Percentiles rank a stretch among this genome's conserved stretches.
Evolutionary conservation across 164 flowering plant genomes (phyloP).

Genomic region (Vitis cinerea): DNA sequence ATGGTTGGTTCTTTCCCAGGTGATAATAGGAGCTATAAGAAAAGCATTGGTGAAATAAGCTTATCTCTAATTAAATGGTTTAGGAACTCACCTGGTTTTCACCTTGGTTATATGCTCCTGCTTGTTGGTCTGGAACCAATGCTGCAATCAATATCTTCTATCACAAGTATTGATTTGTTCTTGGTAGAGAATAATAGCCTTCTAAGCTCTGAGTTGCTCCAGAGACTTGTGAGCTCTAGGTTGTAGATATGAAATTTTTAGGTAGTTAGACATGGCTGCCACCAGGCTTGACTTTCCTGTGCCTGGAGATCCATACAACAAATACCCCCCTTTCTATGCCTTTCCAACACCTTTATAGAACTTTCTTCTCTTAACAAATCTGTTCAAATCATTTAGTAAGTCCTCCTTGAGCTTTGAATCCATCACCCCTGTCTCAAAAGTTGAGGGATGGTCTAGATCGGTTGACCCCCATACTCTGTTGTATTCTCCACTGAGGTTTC

Average conservation of each 20-base stretch:
- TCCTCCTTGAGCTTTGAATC: conserved; percentile 20
- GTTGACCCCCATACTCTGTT: conserved; percentile 1
- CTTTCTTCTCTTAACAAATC: no score
- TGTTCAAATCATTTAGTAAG: no score
- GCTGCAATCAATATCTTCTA: conserved; percentile 31
- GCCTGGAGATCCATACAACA: conserved; percentile 9
- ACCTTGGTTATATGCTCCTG: background rate
- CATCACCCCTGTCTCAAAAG: conserved; percentile 35
- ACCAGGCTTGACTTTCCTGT: conserved; percentile 35
- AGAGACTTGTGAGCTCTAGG: background rate
- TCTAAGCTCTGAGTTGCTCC: conserved; percentile 8
- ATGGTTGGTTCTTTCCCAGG: no score
- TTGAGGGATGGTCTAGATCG: conserved; percentile 26
- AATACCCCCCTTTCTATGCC: no score
- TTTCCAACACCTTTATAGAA: no score
- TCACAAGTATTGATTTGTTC: conserved; percentile 25
- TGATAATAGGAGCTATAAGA: no score
- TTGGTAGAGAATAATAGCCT: conserved; percentile 6
- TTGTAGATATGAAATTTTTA: no score
- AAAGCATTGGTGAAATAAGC: background rate
- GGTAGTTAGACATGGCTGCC: conserved; percentile 18
- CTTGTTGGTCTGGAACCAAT: conserved; percentile 8
- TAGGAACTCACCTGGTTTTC: conserved; percentile 14
- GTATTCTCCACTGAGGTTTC: background rate
- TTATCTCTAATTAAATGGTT: no score